Evolutionary conservation across 768 basidiomycete genomes (phyloP).

Genomic region (Mycena albidolilacea): DNA sequence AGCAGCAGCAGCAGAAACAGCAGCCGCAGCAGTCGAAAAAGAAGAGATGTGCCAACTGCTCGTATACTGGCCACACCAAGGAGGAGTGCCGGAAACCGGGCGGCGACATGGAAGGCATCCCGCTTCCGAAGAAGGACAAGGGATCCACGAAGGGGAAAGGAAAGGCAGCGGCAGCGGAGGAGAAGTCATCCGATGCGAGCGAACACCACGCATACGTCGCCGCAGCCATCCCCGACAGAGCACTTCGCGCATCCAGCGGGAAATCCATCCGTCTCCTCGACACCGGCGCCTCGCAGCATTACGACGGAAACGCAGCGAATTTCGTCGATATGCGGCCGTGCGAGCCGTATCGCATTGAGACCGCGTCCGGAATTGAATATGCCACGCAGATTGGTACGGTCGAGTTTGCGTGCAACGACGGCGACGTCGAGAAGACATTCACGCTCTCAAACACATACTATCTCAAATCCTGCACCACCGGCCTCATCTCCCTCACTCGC

Average conservation of each 20-base stretch:
- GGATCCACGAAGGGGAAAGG: conserved; percentile 2
- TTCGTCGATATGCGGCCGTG: neutral
- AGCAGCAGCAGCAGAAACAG: conserved; percentile 12
- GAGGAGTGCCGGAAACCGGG: too few species aligned
- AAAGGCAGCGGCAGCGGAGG: conserved; percentile 23
- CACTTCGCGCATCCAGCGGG: too few species aligned
- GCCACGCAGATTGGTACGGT: conserved; percentile 16
- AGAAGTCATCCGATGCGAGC: neutral
- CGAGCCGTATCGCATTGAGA: neutral
- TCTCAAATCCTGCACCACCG: conserved; percentile 9
- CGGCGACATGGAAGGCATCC: too few species aligned
- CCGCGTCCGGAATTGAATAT: neutral
- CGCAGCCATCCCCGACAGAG: too few species aligned
- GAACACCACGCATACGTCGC: neutral
- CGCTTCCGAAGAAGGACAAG: neutral
- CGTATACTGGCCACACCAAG: neutral
- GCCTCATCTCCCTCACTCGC: conserved; percentile 15
- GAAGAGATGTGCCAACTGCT: conserved; percentile 12
- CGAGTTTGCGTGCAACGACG: neutral
- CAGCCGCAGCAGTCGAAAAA: conserved; percentile 1
- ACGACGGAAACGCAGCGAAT: accelerated
- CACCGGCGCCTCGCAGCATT: too few species aligned
- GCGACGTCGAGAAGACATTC: neutral
- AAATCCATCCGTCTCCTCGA: too few species aligned
- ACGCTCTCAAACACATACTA: neutral